phyloP scores from a whole-genome alignment of 139 green algal genomes.

The Ostreobium quekettii region DNA sequence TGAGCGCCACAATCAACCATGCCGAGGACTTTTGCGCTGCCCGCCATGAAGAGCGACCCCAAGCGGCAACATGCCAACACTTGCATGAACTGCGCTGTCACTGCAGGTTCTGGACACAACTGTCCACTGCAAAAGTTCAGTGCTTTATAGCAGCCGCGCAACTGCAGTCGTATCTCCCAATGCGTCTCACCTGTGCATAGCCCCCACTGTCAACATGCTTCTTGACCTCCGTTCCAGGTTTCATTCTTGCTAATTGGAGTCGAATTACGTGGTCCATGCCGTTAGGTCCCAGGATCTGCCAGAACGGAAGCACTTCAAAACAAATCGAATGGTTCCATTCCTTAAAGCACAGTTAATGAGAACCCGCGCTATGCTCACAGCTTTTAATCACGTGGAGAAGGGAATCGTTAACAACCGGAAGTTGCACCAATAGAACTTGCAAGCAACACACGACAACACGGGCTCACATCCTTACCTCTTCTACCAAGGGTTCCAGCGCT shows the following conservation, averaged over 20 bases:
- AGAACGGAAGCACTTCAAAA: not conserved
- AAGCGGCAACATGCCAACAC: too few relatives aligned
- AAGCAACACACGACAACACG: not conserved
- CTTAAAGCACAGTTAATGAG: not conserved
- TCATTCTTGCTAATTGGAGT: slow-evolving; percentile 58
- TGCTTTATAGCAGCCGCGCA: too few relatives aligned
- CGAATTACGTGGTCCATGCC: slow-evolving; percentile 56
- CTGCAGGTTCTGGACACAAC: too few relatives aligned
- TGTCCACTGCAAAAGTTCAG: too few relatives aligned
- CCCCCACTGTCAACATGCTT: slow-evolving; percentile 50
- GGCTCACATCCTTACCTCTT: slow-evolving; percentile 31
- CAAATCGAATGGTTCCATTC: not conserved
- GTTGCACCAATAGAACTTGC: not conserved
- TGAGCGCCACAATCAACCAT: too few relatives aligned
- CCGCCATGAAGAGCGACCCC: too few relatives aligned
- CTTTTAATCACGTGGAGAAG: not conserved
- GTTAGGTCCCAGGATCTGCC: slow-evolving; percentile 37
- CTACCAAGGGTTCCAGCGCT: slow-evolving; percentile 45
- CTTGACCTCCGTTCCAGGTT: slow-evolving; percentile 32
- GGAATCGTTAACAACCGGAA: not conserved
- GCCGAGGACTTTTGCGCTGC: too few relatives aligned
- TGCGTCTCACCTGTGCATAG: slow-evolving; percentile 40
- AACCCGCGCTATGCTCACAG: not conserved
- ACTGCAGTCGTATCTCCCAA: too few relatives aligned
- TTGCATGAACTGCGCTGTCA: too few relatives aligned